phyloP scores from a whole-genome alignment of 345 rosid genomes.

The Rhodomyrtus tomentosa region DNA sequence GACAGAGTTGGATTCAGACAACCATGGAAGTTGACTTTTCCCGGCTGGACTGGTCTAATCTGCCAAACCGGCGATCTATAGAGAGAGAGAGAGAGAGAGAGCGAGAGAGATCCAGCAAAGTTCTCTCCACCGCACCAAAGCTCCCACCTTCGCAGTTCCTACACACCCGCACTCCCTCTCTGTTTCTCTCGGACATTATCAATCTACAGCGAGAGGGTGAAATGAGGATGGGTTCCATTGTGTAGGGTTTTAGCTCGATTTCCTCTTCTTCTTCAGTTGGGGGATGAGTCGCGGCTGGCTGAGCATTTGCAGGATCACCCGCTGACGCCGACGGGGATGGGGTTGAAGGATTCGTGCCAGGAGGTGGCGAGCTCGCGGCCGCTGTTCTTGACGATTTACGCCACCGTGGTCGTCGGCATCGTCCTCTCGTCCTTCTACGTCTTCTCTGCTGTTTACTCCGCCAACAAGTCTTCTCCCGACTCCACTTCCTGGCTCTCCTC shows the following conservation, averaged over 20 bases:
- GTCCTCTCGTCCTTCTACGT: conserved; percentile 71
- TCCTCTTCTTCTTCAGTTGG: not conserved
- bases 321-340: conserved; percentile 1
- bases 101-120: not conserved
- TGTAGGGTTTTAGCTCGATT: not conserved
- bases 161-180: not conserved
- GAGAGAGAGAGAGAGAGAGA: not conserved
- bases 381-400: conserved; percentile 71
- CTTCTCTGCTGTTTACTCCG: conserved; percentile 75
- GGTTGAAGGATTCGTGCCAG: conserved; percentile 61
- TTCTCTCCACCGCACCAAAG: not conserved
- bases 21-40: not conserved
- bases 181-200: not conserved
- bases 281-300: not conserved
- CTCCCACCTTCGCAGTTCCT: not conserved
- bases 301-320: not conserved
- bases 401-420: conserved; percentile 64
- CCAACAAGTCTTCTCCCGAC: conserved; percentile 27
- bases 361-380: conserved; percentile 65
- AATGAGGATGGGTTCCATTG: not conserved
- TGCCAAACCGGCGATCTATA: not conserved
- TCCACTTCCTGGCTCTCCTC: conserved; percentile 54
- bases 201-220: not conserved
- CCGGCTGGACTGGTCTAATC: not conserved
- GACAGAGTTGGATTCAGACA: not conserved